Percentiles rank a stretch among this genome's conserved stretches.
Conservation (phyloP, 2,329 filamentous ascomycete species). For the Lasiodiplodia gonubiensis region DNA sequence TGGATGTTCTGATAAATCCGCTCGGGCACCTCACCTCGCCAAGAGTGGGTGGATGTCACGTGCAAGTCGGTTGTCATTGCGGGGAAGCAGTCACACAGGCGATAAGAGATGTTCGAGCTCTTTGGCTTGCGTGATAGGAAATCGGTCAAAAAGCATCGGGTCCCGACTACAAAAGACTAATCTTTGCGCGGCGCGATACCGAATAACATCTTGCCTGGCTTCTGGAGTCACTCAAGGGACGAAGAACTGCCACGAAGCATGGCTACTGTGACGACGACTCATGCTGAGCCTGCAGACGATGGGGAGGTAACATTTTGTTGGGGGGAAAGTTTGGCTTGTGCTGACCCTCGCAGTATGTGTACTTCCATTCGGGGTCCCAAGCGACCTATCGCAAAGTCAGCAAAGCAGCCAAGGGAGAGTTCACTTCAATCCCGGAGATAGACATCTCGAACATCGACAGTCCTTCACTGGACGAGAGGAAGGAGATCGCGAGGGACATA, state of each 20-base stretch:
- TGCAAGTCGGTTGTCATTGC: not conserved
- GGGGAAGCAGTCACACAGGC: slow-evolving; percentile 1
- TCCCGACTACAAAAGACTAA: not conserved
- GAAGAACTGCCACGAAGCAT: not conserved
- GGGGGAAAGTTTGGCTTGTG: not conserved
- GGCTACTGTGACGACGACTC: slow-evolving; percentile 10
- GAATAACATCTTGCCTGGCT: not conserved
- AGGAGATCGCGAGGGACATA: slow-evolving; percentile 5
- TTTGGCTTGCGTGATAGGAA: not conserved
- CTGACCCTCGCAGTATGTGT: slow-evolving; percentile 13
- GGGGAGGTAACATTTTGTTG: slow-evolving; percentile 1
- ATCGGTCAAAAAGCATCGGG: not conserved
- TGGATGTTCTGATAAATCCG: slow-evolving; percentile 1
- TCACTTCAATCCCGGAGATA: slow-evolving; percentile 14
- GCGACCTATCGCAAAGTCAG: slow-evolving; percentile 22
- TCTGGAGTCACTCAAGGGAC: not conserved
- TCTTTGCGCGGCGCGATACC: not conserved
- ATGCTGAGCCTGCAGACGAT: slow-evolving; percentile 4
- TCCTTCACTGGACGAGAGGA: not conserved
- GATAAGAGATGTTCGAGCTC: slow-evolving; percentile 13
- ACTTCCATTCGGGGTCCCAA: slow-evolving; percentile 22
- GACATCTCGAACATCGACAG: slow-evolving; percentile 24
- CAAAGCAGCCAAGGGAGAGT: slow-evolving; percentile 20
- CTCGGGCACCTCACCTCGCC: not conserved
- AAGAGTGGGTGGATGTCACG: slow-evolving; percentile 24